Evolutionary conservation across 2,329 filamentous ascomycete genomes (phyloP), one percentile per base, ranked within the genome.

Genomic region (Fusarium brachygibbosum): DNA sequence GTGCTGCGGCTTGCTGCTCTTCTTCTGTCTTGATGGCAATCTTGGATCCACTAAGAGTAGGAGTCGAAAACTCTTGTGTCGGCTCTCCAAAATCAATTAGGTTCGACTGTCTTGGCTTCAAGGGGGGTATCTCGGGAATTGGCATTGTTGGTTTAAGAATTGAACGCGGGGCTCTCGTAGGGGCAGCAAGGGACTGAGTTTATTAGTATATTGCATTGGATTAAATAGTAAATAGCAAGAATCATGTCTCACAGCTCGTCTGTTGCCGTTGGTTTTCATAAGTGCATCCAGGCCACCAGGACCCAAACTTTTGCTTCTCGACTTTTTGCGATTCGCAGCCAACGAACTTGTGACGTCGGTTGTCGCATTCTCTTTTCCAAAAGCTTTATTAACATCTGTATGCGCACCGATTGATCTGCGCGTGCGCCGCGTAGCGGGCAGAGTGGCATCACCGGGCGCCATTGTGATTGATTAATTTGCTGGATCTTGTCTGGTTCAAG

Each of bases 251-350:
- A 96, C 93, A 82, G 93, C 92, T 79, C 92, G 88, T 74, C 92
- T 85, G 78, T 97, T 97, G 34, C 92, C 93, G 75, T 85, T 88
- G 44, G 87, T 87, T 75, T 91, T 87, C 78, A 91, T 94, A 57
- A 97, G 85, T 59, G 91, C 90, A 83, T 97, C 94, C 45, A 97
- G 81, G 28, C 94, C 94, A 51, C 95, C 96, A 17, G 96, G 95
- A 4, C 96, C 96, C 72, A 99, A 90, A 81, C 95, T 98, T 84
- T 98, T 98, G 81, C 95, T 98, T 70, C 96, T 90, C 61, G 91
- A 92, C 81, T 94, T 95, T 82, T 86, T 87, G 66, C 86, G 83
- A 75, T 79, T 84, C 61, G 82, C 83, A 31, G 82, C 84, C 70
- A 85, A 76, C 59, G 83, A 81, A 69, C 86, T 85, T 64, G 84